A percentile compares a stretch with the other conserved stretches of the same genome.
phyloP scores from a whole-genome alignment of 2,329 filamentous ascomycete genomes.

The Fusarium sp. region DNA sequence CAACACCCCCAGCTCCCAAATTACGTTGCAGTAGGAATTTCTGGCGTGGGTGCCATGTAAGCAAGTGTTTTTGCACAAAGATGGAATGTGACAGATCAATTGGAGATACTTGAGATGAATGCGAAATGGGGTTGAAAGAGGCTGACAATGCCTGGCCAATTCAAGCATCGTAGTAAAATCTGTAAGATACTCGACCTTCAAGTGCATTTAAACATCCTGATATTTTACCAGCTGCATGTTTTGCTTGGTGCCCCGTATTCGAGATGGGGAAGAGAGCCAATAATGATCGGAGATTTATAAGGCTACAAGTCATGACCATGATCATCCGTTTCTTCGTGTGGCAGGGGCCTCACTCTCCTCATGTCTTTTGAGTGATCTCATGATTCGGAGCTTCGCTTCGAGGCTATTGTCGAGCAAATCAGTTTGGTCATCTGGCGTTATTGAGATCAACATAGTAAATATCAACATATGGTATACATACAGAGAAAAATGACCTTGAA shows the following conservation, averaged over 20 bases:
- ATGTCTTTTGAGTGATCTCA: conserved; percentile 8
- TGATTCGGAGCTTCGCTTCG: conserved; percentile 14
- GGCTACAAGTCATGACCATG: conserved; percentile 26
- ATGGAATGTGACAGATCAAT: neutral
- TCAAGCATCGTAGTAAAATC: neutral
- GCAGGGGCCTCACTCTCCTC: conserved; percentile 15
- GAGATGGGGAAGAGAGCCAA: neutral
- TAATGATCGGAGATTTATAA: conserved; percentile 5
- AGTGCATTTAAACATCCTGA: neutral
- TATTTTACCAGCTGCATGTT: neutral
- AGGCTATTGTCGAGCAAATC: neutral
- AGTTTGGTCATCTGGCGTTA: too few relatives aligned
- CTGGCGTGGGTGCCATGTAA: neutral
- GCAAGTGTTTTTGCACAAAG: neutral
- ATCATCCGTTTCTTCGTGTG: conserved; percentile 24
- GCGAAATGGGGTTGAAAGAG: neutral
- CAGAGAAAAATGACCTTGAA: neutral
- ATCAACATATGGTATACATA: neutral
- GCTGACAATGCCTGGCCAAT: neutral
- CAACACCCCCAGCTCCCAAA: too few relatives aligned
- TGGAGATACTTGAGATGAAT: neutral
- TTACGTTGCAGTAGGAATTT: too few relatives aligned
- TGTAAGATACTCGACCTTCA: neutral
- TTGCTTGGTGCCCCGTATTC: neutral
- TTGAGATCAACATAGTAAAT: neutral